Evolutionary conservation across 371 early-diverging fungal species (phyloP), one percentile per base, ranked within the genome.

Genomic region (Rhizopus microsporus): DNA sequence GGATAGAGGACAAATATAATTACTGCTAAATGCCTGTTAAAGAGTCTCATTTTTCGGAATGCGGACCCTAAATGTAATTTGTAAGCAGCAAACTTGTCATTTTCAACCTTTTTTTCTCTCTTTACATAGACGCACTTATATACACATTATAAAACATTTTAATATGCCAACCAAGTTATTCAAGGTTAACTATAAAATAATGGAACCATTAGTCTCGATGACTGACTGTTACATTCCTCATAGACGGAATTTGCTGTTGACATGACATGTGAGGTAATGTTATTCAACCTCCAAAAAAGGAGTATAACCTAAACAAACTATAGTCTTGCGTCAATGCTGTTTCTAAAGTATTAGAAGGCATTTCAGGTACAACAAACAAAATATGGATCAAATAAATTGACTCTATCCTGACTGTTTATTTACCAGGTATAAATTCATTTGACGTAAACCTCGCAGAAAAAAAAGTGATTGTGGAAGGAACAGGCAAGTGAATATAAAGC

Each of bases 171-270:
- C 44, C 23, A 62, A 65, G 34, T 34, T 48, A 33, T 69, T 65
- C 57, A 69, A 69, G 50, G 69, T 62, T 59, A 46, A 6, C 4
- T 30, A 33, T 35, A 16, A 3, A 17, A 50, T n/a, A 50, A 8
- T 12, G 9, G 8, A 40, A 5, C 13, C 29, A 32, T 38, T 38
- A 12, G 16, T 7, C 40, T 4, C 9, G 3, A 12, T 42, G 40
- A 29, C 16, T 8, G 7, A 8, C n/a, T 9, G 12, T 60, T 43
- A 17, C 31, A 4, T 33, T 31, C 15, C 17, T 15, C 29, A 51
- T 59, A 86, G 84, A 84, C 90, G 9, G 90, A 92, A 60, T 89
- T 89, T 54, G 91, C 92, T 7, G 92, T 92, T 51, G 87, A 90
- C 70, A 88, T 92, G 89, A 87, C 90, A 8, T 92, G 92, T 55